Evolutionary conservation across 352 stramenopile genomes (phyloP).

Genomic region (Pythium rishiriense): DNA sequence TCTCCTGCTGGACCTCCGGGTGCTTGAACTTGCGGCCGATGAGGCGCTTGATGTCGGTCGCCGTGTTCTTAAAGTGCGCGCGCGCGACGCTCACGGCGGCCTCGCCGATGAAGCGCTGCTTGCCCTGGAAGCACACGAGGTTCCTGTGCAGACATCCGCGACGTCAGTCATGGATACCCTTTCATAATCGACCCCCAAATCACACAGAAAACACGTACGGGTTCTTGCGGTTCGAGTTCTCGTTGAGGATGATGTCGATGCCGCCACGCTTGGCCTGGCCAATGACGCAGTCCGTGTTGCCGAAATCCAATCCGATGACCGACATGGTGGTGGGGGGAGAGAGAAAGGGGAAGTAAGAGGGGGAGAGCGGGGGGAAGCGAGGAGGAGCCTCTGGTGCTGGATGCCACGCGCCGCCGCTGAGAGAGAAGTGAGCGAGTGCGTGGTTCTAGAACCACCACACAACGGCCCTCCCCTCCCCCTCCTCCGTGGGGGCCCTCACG

Average conservation of each 20-base stretch:
- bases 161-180: no score
- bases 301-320: slow-evolving; percentile 97
- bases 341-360: slow-evolving; percentile 12
- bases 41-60: slow-evolving; percentile 96
- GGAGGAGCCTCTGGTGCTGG: no score
- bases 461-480: not conserved
- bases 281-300: slow-evolving; percentile 96
- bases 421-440: slow-evolving; percentile 16
- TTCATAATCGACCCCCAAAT: no score
- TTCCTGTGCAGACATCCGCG: slow-evolving; percentile 41
- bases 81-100: slow-evolving; percentile 89
- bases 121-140: slow-evolving; percentile 86
- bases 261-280: slow-evolving; percentile 95
- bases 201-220: no score
- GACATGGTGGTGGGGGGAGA: slow-evolving; percentile 74
- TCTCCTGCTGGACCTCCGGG: slow-evolving; percentile 95
- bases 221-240: slow-evolving; percentile 99
- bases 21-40: slow-evolving; percentile 97
- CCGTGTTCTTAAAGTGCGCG: slow-evolving; percentile 98
- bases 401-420: slow-evolving; percentile 11
- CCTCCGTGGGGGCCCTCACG: not conserved
- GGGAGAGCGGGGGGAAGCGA: no score
- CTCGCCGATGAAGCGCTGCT: slow-evolving; percentile 94
- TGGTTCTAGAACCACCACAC: slow-evolving; percentile 30
- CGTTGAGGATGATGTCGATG: slow-evolving; percentile 99